phyloP scores from a whole-genome alignment of 805 yeast genomes.

The Pichia paraexigua region DNA sequence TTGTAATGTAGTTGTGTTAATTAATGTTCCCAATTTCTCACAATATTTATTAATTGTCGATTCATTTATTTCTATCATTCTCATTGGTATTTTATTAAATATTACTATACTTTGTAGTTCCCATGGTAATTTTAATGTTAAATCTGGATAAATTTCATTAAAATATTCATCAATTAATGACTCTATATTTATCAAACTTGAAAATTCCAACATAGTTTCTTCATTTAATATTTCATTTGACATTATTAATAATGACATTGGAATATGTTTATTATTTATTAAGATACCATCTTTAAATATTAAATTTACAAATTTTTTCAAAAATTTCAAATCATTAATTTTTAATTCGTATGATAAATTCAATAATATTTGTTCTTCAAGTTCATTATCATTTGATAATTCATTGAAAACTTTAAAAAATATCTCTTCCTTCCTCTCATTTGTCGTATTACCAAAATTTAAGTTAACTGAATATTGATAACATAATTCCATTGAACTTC shows the following conservation, averaged over 20 bases:
- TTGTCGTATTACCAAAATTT: not conserved
- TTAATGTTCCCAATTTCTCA: not conserved
- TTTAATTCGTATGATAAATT: constrained; percentile 7
- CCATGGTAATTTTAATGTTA: constrained; percentile 9
- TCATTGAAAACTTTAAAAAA: not conserved
- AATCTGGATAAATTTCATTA: not conserved
- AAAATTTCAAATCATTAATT: not conserved
- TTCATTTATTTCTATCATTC: not conserved
- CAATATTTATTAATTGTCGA: not conserved
- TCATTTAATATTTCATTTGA: constrained; percentile 8
- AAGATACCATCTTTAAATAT: not conserved
- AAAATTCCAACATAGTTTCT: not conserved
- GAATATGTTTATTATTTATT: not conserved
- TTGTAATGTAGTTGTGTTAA: constrained; percentile 6
- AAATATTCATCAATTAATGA: constrained; percentile 6
- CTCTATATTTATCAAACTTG: not conserved
- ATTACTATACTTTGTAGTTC: constrained; percentile 11
- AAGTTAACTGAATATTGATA: not conserved
- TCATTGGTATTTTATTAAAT: constrained; percentile 6
- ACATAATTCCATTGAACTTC: not conserved
- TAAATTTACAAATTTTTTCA: not conserved
- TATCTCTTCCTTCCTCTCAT: not conserved
- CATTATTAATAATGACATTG: constrained; percentile 5
- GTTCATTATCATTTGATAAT: not conserved
- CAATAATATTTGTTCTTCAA: constrained; percentile 8